A percentile compares a stretch with the other conserved stretches of the same genome.
phyloP scores from a whole-genome alignment of 1,139 yeast species.

The Tardiomyces digboiensis region DNA sequence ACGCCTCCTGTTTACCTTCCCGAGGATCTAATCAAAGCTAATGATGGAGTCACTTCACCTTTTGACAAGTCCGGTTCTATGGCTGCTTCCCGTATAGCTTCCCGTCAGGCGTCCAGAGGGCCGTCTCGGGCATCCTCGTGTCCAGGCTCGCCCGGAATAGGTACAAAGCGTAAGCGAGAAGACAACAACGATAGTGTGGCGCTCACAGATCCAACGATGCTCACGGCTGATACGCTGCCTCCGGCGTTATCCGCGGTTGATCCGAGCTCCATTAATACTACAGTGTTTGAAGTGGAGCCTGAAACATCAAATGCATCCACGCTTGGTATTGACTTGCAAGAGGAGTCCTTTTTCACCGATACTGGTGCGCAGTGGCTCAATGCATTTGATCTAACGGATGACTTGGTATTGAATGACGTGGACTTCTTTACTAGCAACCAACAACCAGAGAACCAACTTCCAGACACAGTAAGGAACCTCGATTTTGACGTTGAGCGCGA shows the following conservation, averaged over 20 bases:
- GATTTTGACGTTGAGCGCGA: conserved; percentile 19
- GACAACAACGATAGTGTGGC: background rate
- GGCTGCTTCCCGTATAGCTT: background rate
- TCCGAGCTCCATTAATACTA: background rate
- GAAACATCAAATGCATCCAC: background rate
- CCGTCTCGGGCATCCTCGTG: background rate
- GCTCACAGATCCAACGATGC: background rate
- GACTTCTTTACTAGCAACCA: conserved; percentile 2
- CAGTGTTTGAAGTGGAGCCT: background rate
- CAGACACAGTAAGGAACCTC: background rate
- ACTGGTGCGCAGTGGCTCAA: conserved; percentile 12
- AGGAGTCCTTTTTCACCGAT: conserved; percentile 2
- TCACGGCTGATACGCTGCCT: background rate
- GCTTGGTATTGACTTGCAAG: background rate
- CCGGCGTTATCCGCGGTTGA: background rate
- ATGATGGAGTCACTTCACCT: background rate
- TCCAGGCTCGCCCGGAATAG: background rate
- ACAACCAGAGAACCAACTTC: background rate
- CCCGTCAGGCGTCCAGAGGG: background rate
- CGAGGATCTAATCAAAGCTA: conserved; percentile 9
- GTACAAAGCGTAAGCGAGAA: background rate
- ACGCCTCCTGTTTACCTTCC: conserved; percentile 18
- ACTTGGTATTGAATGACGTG: background rate
- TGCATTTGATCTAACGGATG: conserved; percentile 8
- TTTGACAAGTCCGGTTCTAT: background rate